Base-by-base conservation (phyloP, 805 yeast genomes). In the Yarrowia osloensis region DNA sequence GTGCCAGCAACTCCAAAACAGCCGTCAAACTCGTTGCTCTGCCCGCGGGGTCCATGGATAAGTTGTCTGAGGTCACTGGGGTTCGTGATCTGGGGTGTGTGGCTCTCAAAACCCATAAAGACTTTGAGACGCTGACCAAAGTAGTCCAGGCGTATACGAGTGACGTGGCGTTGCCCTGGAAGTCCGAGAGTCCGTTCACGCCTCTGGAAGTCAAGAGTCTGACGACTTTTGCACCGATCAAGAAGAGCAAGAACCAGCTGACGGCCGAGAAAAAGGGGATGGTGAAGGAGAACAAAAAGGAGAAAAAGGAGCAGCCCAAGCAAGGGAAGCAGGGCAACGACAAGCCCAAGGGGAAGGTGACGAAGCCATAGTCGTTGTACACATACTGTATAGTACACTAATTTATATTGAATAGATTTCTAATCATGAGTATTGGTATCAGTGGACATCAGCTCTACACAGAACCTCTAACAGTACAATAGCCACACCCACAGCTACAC, bases 171-270 rank as follows among this genome's bases (percentile, higher is more conserved):
- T 15, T 61, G 19, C 49, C 66, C 2, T 52, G 67, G 65, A 39
- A 50, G 29, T 49, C 50, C 1, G 52, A 54, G 28, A 21, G 4
- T 7, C 54, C 42, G 4, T 67, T 47, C 33, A 35, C 37, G 3
- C 55, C 39, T 42, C 55, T 63, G 31, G 40, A 62, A 35, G 68
- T 44, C 22, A 59, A 46, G 46, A 59, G 33, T 17, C 44, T 57
- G 66, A 47, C 37, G 4, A 62, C 66, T 8, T 37, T 33, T 31
- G 68, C 66, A 7, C 66, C 66, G 5, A 47, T 40, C 33, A 65
- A 55, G 24, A 67, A 50, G 31, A 67, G 42, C 37, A 67, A 66
- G 44, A 57, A 57, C 63, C 63, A 57, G 49, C 4, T 40, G 49
- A 40, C 29, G 6, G 61, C 44, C 9, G 61, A 54, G 8, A 54